These are phyloP conservation scores for Massariosphaeria phaeospora DNA, from an alignment of 495 filamentous ascomycete genomes.

Conservation along the genomic window DNA sequence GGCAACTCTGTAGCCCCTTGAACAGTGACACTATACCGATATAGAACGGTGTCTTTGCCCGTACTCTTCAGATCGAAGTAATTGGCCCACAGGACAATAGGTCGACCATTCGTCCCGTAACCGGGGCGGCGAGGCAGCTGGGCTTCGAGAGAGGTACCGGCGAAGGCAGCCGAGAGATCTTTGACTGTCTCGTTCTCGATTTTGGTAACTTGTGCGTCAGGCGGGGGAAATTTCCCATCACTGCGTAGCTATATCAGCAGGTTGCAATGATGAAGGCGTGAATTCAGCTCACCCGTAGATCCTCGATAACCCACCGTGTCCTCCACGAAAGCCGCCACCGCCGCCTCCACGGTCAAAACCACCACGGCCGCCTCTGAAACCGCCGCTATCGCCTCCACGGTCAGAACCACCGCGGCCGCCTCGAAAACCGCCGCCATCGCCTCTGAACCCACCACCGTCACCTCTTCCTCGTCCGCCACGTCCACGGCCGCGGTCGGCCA, in stretches of 20 bases:
- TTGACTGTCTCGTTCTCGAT: constrained; percentile 21
- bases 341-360: background rate
- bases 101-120: constrained; percentile 44
- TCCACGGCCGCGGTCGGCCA: constrained; percentile 18
- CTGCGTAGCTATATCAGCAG: constrained; percentile 10
- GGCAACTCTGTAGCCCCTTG: constrained; percentile 9
- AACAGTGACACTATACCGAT: constrained; percentile 34
- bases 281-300: constrained; percentile 20
- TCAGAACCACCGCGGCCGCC: background rate
- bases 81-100: constrained; percentile 45
- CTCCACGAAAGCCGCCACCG: background rate
- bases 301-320: constrained; percentile 2
- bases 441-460: background rate
- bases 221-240: constrained; percentile 22
- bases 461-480: constrained; percentile 16
- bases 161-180: constrained; percentile 7
- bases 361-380: constrained; percentile 3
- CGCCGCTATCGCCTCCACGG: background rate
- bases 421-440: constrained; percentile 5
- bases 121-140: constrained; percentile 41
- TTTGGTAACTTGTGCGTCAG: constrained; percentile 24
- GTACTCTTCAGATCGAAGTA: constrained; percentile 41
- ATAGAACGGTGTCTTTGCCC: constrained; percentile 4
- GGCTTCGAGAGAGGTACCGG: constrained; percentile 2
- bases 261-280: background rate